phyloP scores from a whole-genome alignment of 352 stramenopile genomes.

The Globisporangium iwayamae region DNA sequence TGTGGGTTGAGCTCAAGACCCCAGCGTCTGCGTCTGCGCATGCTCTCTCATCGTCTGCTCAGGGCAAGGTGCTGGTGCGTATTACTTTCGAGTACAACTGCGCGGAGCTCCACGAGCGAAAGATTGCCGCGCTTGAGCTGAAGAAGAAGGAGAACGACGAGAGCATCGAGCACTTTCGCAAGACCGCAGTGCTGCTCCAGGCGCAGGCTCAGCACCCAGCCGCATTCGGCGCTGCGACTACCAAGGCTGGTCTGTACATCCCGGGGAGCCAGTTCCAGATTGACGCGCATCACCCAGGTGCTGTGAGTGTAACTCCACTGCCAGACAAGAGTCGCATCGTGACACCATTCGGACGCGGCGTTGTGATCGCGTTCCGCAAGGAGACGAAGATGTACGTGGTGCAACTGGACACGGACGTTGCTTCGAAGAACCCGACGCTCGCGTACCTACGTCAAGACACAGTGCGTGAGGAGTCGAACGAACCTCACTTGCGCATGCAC shows the following conservation, averaged over 20 bases:
- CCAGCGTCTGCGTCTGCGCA: slow-evolving; percentile 31
- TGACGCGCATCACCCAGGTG: slow-evolving; percentile 60
- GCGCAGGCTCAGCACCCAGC: slow-evolving; percentile 51
- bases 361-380: slow-evolving; percentile 66
- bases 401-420: slow-evolving; percentile 57
- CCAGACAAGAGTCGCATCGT: slow-evolving; percentile 73
- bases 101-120: slow-evolving; percentile 34
- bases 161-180: slow-evolving; percentile 57
- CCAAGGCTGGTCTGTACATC: slow-evolving; percentile 63
- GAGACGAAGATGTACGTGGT: slow-evolving; percentile 82
- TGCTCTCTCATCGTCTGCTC: slow-evolving; percentile 16
- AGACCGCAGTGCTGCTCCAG: slow-evolving; percentile 54
- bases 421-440: slow-evolving; percentile 55
- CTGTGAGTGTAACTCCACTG: slow-evolving; percentile 57
- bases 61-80: slow-evolving; percentile 48
- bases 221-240: slow-evolving; percentile 52
- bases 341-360: slow-evolving; percentile 69
- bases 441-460: slow-evolving; percentile 66
- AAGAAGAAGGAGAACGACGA: slow-evolving; percentile 69
- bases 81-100: slow-evolving; percentile 62
- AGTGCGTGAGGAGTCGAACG: slow-evolving; percentile 64
- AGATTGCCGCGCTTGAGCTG: slow-evolving; percentile 33
- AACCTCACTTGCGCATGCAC: slow-evolving; percentile 70
- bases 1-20: slow-evolving; percentile 51
- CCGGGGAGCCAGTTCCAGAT: slow-evolving; percentile 68